phyloP scores from a whole-genome alignment of 106 monocot genomes.

The Cymbidium sinense region DNA sequence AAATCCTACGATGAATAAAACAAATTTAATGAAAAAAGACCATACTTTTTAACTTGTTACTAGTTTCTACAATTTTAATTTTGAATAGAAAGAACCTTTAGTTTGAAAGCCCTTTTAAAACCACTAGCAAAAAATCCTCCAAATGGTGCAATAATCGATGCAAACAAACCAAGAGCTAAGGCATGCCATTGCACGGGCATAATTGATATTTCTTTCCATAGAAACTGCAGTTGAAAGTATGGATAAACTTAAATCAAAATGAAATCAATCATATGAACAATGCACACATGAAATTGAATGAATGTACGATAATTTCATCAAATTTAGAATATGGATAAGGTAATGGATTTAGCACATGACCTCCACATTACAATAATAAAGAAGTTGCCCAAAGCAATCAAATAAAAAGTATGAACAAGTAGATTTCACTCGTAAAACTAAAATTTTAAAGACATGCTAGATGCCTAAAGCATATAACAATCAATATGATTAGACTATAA shows the following conservation, averaged over 20 bases:
- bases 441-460: too few relatives aligned
- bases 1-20: conserved; percentile 55
- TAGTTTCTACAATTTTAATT: background rate
- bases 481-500: too few relatives aligned
- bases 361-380: background rate
- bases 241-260: background rate
- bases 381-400: background rate
- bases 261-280: background rate
- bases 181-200: conserved; percentile 96
- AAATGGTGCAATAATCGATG: conserved; percentile 97
- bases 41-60: background rate
- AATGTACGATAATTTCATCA: background rate
- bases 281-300: background rate
- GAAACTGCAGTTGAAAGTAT: conserved; percentile 47
- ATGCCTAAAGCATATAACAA: too few relatives aligned
- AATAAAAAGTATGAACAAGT: too few relatives aligned
- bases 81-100: conserved; percentile 47
- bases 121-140: conserved; percentile 99
- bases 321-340: background rate
- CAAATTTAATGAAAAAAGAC: background rate
- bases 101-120: conserved; percentile 93
- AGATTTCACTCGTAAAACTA: too few relatives aligned
- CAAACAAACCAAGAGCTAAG: conserved; percentile 91
- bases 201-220: conserved; percentile 68
- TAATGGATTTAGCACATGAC: background rate